These are phyloP conservation scores for Aureobasidium subglaciale DNA, from an alignment of 2,329 filamentous ascomycete species.

Conservation along the genomic window DNA sequence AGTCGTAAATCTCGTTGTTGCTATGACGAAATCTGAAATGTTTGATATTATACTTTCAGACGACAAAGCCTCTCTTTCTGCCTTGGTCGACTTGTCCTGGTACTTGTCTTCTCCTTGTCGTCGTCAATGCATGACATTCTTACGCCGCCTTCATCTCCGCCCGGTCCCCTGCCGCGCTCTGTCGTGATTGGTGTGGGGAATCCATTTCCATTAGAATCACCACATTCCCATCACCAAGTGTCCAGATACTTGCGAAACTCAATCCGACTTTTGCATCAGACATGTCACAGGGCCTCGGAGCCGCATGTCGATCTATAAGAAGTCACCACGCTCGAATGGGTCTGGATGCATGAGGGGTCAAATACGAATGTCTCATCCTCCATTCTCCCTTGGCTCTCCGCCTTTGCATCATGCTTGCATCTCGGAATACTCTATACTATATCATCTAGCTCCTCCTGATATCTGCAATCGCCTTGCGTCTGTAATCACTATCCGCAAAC, in stretches of 20 bases:
- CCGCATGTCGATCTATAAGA: too few relatives aligned
- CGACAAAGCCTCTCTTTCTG: too few relatives aligned
- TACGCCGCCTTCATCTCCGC: constrained; percentile 8
- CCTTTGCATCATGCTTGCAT: constrained; percentile 4
- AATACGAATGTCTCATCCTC: background rate
- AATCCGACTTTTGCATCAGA: background rate
- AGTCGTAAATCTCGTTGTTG: constrained; percentile 1
- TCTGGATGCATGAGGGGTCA: too few relatives aligned
- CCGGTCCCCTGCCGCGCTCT: background rate
- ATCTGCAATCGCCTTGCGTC: constrained; percentile 51
- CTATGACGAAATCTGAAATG: background rate
- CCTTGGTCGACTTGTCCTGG: background rate
- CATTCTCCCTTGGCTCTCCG: background rate
- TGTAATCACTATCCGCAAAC: constrained; percentile 55
- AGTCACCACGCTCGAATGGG: background rate
- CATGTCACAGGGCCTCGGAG: background rate
- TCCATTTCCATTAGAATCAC: background rate
- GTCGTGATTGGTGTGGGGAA: constrained; percentile 4
- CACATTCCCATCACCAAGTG: background rate
- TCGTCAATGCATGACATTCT: constrained; percentile 4
- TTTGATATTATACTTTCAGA: background rate
- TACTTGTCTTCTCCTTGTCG: background rate
- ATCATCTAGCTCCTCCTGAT: constrained; percentile 34
- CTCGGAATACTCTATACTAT: background rate
- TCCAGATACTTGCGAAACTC: background rate